Conservation (phyloP, 2,329 filamentous ascomycete genomes). For the Teratosphaeria destructans region DNA sequence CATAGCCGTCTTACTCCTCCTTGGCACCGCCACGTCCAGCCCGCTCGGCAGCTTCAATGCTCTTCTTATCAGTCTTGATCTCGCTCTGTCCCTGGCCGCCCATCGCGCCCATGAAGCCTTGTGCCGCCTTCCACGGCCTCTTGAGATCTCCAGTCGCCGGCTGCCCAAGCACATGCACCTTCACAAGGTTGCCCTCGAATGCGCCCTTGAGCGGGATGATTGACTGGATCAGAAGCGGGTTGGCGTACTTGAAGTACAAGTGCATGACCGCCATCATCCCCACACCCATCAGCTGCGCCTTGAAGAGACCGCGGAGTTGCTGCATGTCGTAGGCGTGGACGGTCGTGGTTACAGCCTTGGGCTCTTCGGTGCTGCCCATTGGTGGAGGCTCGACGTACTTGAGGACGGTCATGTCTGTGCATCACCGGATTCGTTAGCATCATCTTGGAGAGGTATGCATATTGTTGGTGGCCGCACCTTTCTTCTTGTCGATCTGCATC, state of each 20-base stretch:
- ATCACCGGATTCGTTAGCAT: neutral
- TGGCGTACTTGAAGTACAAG: slow-evolving; percentile 98
- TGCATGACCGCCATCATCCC: slow-evolving; percentile 99
- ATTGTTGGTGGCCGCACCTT: slow-evolving; percentile 51
- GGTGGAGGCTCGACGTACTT: slow-evolving; percentile 96
- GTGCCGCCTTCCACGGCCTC: slow-evolving; percentile 83
- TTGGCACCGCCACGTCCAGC: slow-evolving; percentile 41
- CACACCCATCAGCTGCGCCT: slow-evolving; percentile 87
- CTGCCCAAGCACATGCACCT: slow-evolving; percentile 85
- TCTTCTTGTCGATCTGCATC: slow-evolving; percentile 85
- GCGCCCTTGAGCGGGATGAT: slow-evolving; percentile 96
- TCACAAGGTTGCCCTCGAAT: slow-evolving; percentile 89
- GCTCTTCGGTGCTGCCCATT: slow-evolving; percentile 87
- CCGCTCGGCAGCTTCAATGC: slow-evolving; percentile 43
- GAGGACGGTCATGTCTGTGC: slow-evolving; percentile 80
- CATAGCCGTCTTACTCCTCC: slow-evolving; percentile 35
- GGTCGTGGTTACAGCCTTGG: slow-evolving; percentile 93
- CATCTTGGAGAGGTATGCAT: neutral
- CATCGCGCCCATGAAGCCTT: slow-evolving; percentile 72
- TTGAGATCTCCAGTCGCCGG: slow-evolving; percentile 83
- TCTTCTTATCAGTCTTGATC: slow-evolving; percentile 71
- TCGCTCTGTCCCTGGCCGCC: slow-evolving; percentile 47
- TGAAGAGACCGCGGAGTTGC: slow-evolving; percentile 77
- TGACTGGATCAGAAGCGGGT: slow-evolving; percentile 95
- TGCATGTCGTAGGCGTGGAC: slow-evolving; percentile 86